Evolutionary conservation across 805 yeast species (phyloP).

Genomic region (Yamadazyma akitaensis): DNA sequence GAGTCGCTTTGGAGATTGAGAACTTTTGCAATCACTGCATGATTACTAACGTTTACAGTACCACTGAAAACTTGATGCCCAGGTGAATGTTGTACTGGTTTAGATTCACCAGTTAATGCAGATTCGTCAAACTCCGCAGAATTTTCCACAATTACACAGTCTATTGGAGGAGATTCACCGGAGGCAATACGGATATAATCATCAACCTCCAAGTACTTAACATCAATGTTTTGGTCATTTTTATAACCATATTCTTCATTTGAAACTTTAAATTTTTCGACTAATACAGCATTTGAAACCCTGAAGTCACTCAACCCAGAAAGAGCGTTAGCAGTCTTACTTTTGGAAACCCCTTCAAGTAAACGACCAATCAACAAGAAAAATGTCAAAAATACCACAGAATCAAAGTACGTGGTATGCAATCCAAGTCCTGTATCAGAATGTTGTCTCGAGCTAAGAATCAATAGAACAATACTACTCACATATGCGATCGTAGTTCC

Average conservation of each 20-base stretch:
- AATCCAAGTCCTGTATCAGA: slow-evolving; percentile 34
- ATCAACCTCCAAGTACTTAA: slow-evolving; percentile 48
- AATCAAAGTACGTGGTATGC: slow-evolving; percentile 70
- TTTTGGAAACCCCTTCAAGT: slow-evolving; percentile 63
- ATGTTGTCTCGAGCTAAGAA: slow-evolving; percentile 38
- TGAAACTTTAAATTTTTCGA: slow-evolving; percentile 20
- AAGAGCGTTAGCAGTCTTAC: slow-evolving; percentile 64
- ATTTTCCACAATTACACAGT: slow-evolving; percentile 50
- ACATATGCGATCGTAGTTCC: slow-evolving; percentile 74
- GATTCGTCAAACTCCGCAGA: slow-evolving; percentile 55
- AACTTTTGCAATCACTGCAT: slow-evolving; percentile 51
- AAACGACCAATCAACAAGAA: slow-evolving; percentile 69
- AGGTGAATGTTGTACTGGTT: slow-evolving; percentile 50
- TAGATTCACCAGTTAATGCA: slow-evolving; percentile 60
- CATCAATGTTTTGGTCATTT: slow-evolving; percentile 25
- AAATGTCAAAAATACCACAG: slow-evolving; percentile 72
- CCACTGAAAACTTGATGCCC: slow-evolving; percentile 76
- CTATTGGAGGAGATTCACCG: slow-evolving; percentile 62
- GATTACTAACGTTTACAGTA: slow-evolving; percentile 61
- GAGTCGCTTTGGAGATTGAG: slow-evolving; percentile 62
- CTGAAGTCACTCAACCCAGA: slow-evolving; percentile 51
- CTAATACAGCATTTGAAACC: slow-evolving; percentile 46
- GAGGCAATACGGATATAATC: slow-evolving; percentile 47
- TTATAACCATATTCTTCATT: slow-evolving; percentile 20
- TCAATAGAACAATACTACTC: slow-evolving; percentile 58